These are phyloP conservation scores for Pisolithus microcarpus DNA, from an alignment of 768 basidiomycete genomes.

Conservation along the genomic window DNA sequence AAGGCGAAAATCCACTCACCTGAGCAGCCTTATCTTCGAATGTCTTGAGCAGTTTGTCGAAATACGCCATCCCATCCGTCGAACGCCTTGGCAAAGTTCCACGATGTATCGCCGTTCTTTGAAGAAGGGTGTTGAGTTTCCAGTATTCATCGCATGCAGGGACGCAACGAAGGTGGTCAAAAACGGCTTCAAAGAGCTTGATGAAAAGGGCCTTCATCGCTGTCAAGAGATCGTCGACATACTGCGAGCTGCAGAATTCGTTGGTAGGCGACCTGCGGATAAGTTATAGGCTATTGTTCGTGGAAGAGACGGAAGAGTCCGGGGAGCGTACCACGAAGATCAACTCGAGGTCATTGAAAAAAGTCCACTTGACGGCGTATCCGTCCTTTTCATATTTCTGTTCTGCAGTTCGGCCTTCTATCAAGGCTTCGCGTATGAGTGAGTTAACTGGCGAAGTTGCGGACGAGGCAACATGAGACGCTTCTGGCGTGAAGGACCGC, in stretches of 20 bases:
- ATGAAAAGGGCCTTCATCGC: slow-evolving; percentile 81
- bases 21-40: slow-evolving; percentile 71
- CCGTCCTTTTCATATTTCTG: slow-evolving; percentile 91
- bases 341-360: slow-evolving; percentile 90
- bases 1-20: slow-evolving; percentile 27
- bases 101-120: slow-evolving; percentile 35
- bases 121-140: slow-evolving; percentile 29
- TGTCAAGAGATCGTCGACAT: slow-evolving; percentile 81
- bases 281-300: not conserved
- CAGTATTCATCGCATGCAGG: slow-evolving; percentile 53
- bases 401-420: slow-evolving; percentile 79
- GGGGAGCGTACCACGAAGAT: slow-evolving; percentile 78
- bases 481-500: slow-evolving; percentile 86
- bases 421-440: slow-evolving; percentile 83
- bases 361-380: slow-evolving; percentile 90
- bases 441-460: slow-evolving; percentile 80
- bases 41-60: slow-evolving; percentile 66
- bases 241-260: slow-evolving; percentile 91
- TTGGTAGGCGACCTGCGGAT: slow-evolving; percentile 85
- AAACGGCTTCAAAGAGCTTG: slow-evolving; percentile 79
- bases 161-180: slow-evolving; percentile 79
- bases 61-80: slow-evolving; percentile 76
- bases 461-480: slow-evolving; percentile 59
- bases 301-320: not conserved
- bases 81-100: slow-evolving; percentile 67